Base-by-base conservation (phyloP, 768 basidiomycete genomes). In the Lentinula sp. region DNA sequence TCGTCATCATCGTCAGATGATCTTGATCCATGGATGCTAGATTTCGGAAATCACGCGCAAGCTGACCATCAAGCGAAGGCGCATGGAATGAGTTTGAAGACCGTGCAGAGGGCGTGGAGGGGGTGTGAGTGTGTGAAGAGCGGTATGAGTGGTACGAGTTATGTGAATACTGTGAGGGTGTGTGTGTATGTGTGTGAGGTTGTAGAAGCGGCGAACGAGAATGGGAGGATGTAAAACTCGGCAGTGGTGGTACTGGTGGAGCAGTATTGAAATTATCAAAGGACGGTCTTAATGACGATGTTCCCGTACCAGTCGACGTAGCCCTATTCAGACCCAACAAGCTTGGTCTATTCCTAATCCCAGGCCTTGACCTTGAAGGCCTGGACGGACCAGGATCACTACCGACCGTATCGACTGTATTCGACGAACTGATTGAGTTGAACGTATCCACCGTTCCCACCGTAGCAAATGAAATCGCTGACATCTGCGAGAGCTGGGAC, bases 391-490 rank as follows among this genome's bases (percentile, higher is more conserved):
- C 91, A 53, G 92, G 91, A 69, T 94, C 92, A 65, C 89, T 91
- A 69, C 93, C 91, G 57, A 56, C 55, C 3, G 55, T 43, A 39
- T 56, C 46, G 16, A 48, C 46, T 9, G 46, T 48, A 23, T 48
- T 48, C n/a, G 46, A 48, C 11, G 46, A 48, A 21, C 18, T 18
- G 11, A 48, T 23, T 23, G 46, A 21, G 28, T 48, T 48, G 21
- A 48, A 48, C 46, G 46, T 48, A 23, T 48, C 55, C 39, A 56
- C 55, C 4, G 55, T 40, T 11, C 23, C 39, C 37, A 91, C 89
- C 4, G 92, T 90, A 28, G 87, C 84, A 68, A 90, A 89, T 18
- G 91, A 94, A 66, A 90, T 84, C 37, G 84, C 82, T 5, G 91
- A 93, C 78, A 88, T 82, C 59, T 40, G 55, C 1, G 55, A 56